These are phyloP conservation scores for Acorus calamus DNA, from an alignment of 106 monocot species.

Conservation along the genomic window DNA sequence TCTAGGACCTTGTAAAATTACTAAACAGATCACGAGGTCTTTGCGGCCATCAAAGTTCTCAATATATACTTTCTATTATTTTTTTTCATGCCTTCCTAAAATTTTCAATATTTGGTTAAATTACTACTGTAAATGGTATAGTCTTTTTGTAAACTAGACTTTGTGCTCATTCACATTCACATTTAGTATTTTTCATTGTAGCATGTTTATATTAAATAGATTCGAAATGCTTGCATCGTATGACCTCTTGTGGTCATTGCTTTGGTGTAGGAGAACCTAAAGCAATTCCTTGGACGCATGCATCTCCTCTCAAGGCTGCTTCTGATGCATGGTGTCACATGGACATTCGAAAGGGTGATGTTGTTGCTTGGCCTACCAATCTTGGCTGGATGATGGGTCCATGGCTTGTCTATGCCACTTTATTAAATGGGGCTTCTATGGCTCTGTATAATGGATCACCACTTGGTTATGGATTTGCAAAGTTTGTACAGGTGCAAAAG, in stretches of 20 bases:
- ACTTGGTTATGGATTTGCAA: slow-evolving; percentile 67
- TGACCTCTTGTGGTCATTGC: slow-evolving; percentile 1
- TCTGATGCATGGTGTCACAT: slow-evolving; percentile 93
- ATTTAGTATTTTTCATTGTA: not conserved
- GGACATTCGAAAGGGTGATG: slow-evolving; percentile 85
- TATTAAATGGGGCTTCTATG: slow-evolving; percentile 93
- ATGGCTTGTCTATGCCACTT: slow-evolving; percentile 92
- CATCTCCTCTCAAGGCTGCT: slow-evolving; percentile 85
- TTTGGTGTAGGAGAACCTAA: slow-evolving; percentile 69
- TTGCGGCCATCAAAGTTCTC: no score
- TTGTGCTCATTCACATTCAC: no score
- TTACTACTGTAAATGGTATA: no score
- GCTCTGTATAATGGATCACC: slow-evolving; percentile 94
- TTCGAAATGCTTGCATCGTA: not conserved
- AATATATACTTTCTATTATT: no score
- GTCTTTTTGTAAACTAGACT: no score
- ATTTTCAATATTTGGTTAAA: no score
- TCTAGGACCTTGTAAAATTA: no score
- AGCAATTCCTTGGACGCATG: slow-evolving; percentile 95
- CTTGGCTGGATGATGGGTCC: slow-evolving; percentile 99
- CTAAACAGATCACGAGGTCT: no score
- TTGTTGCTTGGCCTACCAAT: slow-evolving; percentile 97
- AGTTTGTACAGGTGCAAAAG: slow-evolving; percentile 72
- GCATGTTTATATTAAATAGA: not conserved
- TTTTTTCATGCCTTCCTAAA: no score